Base-by-base conservation (phyloP, 495 filamentous ascomycete genomes). In the Aspergillus cristatus region DNA sequence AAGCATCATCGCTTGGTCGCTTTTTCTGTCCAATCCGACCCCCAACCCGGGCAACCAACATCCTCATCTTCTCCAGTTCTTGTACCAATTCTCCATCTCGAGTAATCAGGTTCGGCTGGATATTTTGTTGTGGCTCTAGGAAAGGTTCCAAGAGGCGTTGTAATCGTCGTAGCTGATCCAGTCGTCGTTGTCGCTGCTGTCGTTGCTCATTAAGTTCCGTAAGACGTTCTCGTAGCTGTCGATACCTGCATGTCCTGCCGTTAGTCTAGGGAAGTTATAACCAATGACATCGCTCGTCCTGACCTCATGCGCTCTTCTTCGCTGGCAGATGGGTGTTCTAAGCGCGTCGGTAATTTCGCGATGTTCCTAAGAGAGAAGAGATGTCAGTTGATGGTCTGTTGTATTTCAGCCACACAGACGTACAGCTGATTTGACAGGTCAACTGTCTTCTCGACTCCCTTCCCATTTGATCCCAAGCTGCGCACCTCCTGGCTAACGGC, bases 81-180 rank as follows among this genome's bases (percentile, higher is more conserved):
- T 68, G 63, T 43, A 77, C 75, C 15, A 94, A 53, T 46, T 81
- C 76, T n/a, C 80, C 81, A 55, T 86, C 79, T 30, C 74, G 72
- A 11, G 76, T 82, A 7, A 86, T 70, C 13, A 94, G 62, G 57
- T 90, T 93, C 15, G 79, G 78, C 49, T 94, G 86, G 16, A 94
- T 74, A 31, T 67, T 69, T 25, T 65, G 51, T 33, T 67, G 62
- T 1, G 75, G 69, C 5, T 74, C 53, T 24, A 67, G 47, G 42
- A 84, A 82, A 0, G 76, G 77, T 26, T 67, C 64, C 0, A 88
- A 54, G n/a, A 84, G 51, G 6, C 53, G 57, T 29, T 71, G 68
- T 31, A 86, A 64, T 26, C 66, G 63, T 16, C 67, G 68, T 25
- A 81, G 62, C 15, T 76, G 71, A 26, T 66, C 67, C 12, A 85